These are phyloP conservation scores for Petrea volubilis DNA, from an alignment of 257 asterid species.

Conservation along the genomic window DNA sequence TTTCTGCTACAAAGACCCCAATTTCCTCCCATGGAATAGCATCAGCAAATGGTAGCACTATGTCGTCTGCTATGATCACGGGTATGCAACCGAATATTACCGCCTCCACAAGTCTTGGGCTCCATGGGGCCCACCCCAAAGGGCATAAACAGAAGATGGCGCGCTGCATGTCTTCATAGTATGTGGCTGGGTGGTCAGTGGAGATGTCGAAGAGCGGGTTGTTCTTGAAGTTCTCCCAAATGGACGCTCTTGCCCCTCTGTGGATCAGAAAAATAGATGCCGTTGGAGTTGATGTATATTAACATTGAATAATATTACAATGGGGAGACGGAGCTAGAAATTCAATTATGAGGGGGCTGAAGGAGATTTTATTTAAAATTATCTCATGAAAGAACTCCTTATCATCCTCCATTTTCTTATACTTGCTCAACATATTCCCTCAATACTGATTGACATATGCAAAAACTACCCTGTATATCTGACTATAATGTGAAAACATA, in stretches of 20 bases:
- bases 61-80: slow-evolving; percentile 84
- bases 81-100: slow-evolving; percentile 88
- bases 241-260: slow-evolving; percentile 90
- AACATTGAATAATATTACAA: too few relatives aligned
- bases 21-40: slow-evolving; percentile 64
- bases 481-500: slow-evolving; percentile 14
- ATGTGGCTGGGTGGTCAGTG: slow-evolving; percentile 77
- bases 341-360: too few relatives aligned
- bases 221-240: slow-evolving; percentile 91
- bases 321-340: too few relatives aligned
- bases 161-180: slow-evolving; percentile 86
- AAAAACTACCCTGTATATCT: too few relatives aligned
- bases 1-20: slow-evolving; percentile 48
- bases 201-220: slow-evolving; percentile 85
- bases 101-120: slow-evolving; percentile 83
- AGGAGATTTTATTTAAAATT: too few relatives aligned
- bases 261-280: neutral
- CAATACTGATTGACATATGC: too few relatives aligned
- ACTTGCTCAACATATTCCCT: neutral
- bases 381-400: too few relatives aligned
- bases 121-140: slow-evolving; percentile 95
- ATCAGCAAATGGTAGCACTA: slow-evolving; percentile 70
- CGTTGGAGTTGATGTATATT: neutral
- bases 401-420: neutral
- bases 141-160: slow-evolving; percentile 86